Evolutionary conservation across 2,329 filamentous ascomycete genomes (phyloP), one percentile per base, ranked within the genome.

Genomic region (Hypoxylon sp.): DNA sequence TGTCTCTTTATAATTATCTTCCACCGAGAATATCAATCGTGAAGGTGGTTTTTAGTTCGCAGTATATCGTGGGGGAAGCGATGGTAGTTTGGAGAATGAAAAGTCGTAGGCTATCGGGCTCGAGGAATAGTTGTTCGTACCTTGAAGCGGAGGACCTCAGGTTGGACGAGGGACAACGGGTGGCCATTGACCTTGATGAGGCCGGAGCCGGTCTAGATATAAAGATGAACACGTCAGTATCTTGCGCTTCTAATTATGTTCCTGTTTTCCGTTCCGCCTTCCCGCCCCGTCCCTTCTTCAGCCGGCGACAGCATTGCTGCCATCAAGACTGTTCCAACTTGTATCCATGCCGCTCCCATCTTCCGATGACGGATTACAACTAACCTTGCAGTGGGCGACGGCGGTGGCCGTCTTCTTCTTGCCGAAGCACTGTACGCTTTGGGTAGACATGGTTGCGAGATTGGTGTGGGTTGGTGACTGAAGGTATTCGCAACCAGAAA

Each of bases 121-220:
- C 48, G 48, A 47, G 45, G 26, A 26, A 38, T 55, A 31, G 55
- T 42, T 41, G 52, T 63, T 75, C 79, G 79, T 86, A 89, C 87
- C 90, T 97, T 98, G 89, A 96, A 97, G 81, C 95, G 90, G 76
- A 99, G 87, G 81, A 97, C 89, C 84, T 97, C 91, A 74, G 95
- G 93, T 85, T 97, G 91, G 74, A 97, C 90, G 75, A 98, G 91
- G 76, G 85, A 84, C 75, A 99, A 88, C 75, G 95, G 95, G 79
- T 92, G 91, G 83, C 95, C 95, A 86, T 98, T 99, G 83, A 97
- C 95, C 87, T 96, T 97, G 83, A 99, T 87, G 75, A 98, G 88
- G 81, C 95, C 95, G 66, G 60, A 68, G 63, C 71, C 71, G 59
- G 66, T 49, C 67, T 69, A 51, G 52, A 40, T 60, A 48, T 42